phyloP scores from a whole-genome alignment of 1,139 yeast species.

The Pichia terricola region DNA sequence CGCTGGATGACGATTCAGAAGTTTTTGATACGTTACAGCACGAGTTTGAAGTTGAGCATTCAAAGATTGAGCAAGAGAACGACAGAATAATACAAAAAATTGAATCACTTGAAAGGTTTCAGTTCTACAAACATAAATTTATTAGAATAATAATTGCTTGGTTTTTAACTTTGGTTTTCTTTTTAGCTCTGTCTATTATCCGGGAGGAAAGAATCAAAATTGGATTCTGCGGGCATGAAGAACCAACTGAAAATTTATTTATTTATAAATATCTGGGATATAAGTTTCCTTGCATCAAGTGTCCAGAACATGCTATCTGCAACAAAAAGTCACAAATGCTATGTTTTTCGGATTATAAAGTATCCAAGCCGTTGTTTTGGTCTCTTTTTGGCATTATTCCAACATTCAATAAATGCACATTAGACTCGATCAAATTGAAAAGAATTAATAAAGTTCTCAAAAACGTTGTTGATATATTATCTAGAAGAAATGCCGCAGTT shows the following conservation, averaged over 20 bases:
- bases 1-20: slow-evolving; percentile 14
- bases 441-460: slow-evolving; percentile 59
- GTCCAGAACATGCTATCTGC: slow-evolving; percentile 81
- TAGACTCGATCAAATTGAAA: slow-evolving; percentile 70
- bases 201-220: slow-evolving; percentile 48
- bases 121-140: slow-evolving; percentile 9
- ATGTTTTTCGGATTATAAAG: slow-evolving; percentile 66
- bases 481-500: slow-evolving; percentile 67
- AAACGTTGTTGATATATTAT: slow-evolving; percentile 55
- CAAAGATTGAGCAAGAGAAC: slow-evolving; percentile 20
- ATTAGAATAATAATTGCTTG: slow-evolving; percentile 9
- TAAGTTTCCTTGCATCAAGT: slow-evolving; percentile 52
- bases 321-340: slow-evolving; percentile 47
- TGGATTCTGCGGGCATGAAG: slow-evolving; percentile 68
- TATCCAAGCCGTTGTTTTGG: slow-evolving; percentile 47
- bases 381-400: slow-evolving; percentile 47
- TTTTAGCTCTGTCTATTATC: slow-evolving; percentile 26
- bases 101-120: slow-evolving; percentile 7
- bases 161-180: slow-evolving; percentile 15
- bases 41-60: slow-evolving; percentile 19
- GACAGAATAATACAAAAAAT: slow-evolving; percentile 16
- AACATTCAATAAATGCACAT: slow-evolving; percentile 52
- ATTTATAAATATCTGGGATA: slow-evolving; percentile 3
- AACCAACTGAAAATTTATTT: slow-evolving; percentile 3
- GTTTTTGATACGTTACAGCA: slow-evolving; percentile 15